Evolutionary conservation across 805 yeast genomes (phyloP).

Genomic region (Kodamaea neixiangensis): DNA sequence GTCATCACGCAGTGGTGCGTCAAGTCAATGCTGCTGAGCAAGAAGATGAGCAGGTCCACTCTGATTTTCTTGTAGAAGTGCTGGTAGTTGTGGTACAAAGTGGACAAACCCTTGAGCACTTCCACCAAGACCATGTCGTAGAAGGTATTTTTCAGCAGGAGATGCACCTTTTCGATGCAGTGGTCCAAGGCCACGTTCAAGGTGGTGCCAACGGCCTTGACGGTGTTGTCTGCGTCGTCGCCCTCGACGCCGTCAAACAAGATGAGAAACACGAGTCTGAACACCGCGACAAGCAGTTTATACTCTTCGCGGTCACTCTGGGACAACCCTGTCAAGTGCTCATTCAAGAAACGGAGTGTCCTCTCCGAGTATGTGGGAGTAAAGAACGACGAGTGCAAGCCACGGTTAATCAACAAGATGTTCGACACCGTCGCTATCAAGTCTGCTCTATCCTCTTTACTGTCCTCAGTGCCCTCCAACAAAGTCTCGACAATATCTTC

Average conservation of each 20-base stretch:
- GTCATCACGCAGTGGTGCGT: constrained; percentile 6
- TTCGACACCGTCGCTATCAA: constrained; percentile 28
- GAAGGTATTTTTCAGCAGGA: constrained; percentile 8
- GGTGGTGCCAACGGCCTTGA: constrained; percentile 4
- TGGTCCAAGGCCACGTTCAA: constrained; percentile 14
- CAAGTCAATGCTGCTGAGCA: constrained; percentile 6
- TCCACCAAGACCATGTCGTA: constrained; percentile 17
- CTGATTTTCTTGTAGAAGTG: constrained; percentile 1
- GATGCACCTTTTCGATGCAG: constrained; percentile 18
- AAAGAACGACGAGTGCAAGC: constrained; percentile 21
- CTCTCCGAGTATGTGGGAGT: constrained; percentile 20
- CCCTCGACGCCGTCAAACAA: constrained; percentile 23
- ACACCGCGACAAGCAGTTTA: constrained; percentile 21
- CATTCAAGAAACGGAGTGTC: constrained; percentile 11
- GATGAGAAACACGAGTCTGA: constrained; percentile 26
- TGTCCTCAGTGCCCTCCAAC: background rate
- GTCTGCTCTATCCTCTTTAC: constrained; percentile 6
- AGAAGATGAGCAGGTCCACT: constrained; percentile 3
- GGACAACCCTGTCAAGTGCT: background rate
- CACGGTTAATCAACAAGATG: constrained; percentile 25
- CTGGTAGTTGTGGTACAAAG: constrained; percentile 25
- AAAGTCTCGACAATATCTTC: constrained; percentile 6
- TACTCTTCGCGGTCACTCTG: constrained; percentile 12
- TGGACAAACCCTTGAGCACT: constrained; percentile 26
- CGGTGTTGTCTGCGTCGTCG: background rate